Percentiles rank a stretch among this genome's conserved stretches.
These are phyloP conservation scores for Jasminum sambac DNA, from an alignment of 257 asterid genomes.

Conservation along the genomic window DNA sequence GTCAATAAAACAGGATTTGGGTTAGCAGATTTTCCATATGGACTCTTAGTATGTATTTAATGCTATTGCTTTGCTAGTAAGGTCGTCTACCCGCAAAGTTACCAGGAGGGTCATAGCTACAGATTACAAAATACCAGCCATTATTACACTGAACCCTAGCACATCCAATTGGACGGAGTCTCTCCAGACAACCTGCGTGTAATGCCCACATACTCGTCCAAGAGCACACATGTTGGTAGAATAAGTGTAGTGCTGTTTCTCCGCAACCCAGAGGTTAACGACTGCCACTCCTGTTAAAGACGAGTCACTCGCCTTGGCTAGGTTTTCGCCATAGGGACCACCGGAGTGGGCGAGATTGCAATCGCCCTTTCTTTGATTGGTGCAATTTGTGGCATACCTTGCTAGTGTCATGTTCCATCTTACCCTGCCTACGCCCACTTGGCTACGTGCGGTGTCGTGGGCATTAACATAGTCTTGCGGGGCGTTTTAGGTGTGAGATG, in stretches of 20 bases:
- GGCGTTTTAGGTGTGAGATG: conserved; percentile 29
- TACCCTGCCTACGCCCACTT: conserved; percentile 35
- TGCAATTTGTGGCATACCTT: conserved; percentile 41
- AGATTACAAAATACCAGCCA: conserved; percentile 27
- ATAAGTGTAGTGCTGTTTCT: conserved; percentile 16
- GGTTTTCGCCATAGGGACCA: conserved; percentile 39
- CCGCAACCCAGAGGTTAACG: conserved; percentile 28
- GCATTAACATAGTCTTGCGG: conserved; percentile 34
- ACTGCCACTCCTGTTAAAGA: conserved; percentile 17
- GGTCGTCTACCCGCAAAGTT: conserved; percentile 12
- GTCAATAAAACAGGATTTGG: no score
- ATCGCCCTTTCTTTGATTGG: conserved; percentile 26
- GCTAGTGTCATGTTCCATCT: conserved; percentile 42
- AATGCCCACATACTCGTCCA: conserved; percentile 30
- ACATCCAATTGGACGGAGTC: conserved; percentile 32
- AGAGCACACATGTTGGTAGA: conserved; percentile 26
- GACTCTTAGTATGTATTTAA: neutral
- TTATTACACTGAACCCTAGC: conserved; percentile 34
- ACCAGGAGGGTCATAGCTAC: conserved; percentile 27
- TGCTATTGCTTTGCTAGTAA: conserved; percentile 4
- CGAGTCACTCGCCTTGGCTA: conserved; percentile 15
- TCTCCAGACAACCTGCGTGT: conserved; percentile 45
- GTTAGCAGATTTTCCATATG: neutral
- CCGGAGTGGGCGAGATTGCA: conserved; percentile 33
- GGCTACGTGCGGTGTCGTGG: conserved; percentile 41